Evolutionary conservation across 2,329 filamentous ascomycete species (phyloP).

Genomic region (Fusarium devonianum): DNA sequence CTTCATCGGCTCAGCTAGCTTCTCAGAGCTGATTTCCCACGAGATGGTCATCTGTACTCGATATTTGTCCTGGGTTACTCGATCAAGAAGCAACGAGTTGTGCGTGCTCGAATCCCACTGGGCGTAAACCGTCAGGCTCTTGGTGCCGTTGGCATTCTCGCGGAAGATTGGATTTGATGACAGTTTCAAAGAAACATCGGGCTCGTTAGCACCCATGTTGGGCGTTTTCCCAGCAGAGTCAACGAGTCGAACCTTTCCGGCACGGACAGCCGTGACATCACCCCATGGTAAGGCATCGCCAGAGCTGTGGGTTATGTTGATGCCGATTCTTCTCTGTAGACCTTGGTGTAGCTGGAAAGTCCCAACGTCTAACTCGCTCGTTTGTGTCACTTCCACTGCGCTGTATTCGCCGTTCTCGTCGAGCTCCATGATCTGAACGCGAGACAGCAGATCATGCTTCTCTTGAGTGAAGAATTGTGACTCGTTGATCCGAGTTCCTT

Average conservation of each 20-base stretch:
- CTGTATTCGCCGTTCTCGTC: constrained; percentile 90
- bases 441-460: constrained; percentile 88
- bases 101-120: constrained; percentile 98
- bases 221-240: constrained; percentile 86
- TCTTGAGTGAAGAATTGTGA: constrained; percentile 94
- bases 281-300: constrained; percentile 90
- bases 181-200: constrained; percentile 79
- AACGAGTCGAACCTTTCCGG: constrained; percentile 82
- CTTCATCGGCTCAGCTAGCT: constrained; percentile 85
- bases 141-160: constrained; percentile 88
- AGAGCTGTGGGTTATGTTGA: constrained; percentile 90
- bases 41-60: constrained; percentile 85
- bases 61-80: constrained; percentile 90
- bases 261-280: constrained; percentile 76
- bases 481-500: constrained; percentile 79
- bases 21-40: constrained; percentile 86
- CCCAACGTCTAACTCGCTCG: constrained; percentile 81
- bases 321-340: constrained; percentile 83
- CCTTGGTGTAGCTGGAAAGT: constrained; percentile 96
- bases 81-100: constrained; percentile 89
- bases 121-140: constrained; percentile 82
- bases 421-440: constrained; percentile 89
- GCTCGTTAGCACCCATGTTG: constrained; percentile 74
- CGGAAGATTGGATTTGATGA: constrained; percentile 80
- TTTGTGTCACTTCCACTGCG: constrained; percentile 91